Percentiles rank a stretch among this genome's conserved stretches.
Conservation (phyloP, 2,329 filamentous ascomycete genomes). For the Aphanocladium album region DNA sequence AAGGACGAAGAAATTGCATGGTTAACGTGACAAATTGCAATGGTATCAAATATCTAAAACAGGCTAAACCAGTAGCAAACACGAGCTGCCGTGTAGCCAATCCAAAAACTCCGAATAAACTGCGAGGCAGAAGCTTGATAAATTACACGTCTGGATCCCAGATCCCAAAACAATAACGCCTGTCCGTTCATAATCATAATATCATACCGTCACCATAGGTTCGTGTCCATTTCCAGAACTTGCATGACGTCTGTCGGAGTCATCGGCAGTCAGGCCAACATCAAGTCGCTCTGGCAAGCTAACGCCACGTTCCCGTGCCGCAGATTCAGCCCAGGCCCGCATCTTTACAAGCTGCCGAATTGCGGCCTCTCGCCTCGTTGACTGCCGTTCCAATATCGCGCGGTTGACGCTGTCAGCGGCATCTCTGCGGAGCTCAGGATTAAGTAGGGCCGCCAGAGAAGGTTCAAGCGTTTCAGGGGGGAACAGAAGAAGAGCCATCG, state of each 20-base stretch:
- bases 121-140: background rate
- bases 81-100: slow-evolving; percentile 5
- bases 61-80: background rate
- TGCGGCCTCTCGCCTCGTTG: slow-evolving; percentile 69
- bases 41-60: background rate
- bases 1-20: too few relatives aligned
- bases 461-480: slow-evolving; percentile 73
- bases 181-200: slow-evolving; percentile 14
- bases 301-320: slow-evolving; percentile 37
- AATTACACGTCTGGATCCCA: slow-evolving; percentile 13
- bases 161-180: slow-evolving; percentile 14
- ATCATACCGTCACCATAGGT: slow-evolving; percentile 47
- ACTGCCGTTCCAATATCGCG: slow-evolving; percentile 72
- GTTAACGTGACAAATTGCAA: too few relatives aligned
- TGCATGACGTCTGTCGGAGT: slow-evolving; percentile 24
- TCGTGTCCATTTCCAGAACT: slow-evolving; percentile 40
- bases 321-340: slow-evolving; percentile 77
- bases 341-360: slow-evolving; percentile 77
- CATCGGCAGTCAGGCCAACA: slow-evolving; percentile 34
- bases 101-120: slow-evolving; percentile 2
- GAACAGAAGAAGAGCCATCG: slow-evolving; percentile 89
- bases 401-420: slow-evolving; percentile 90
- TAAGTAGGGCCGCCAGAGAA: slow-evolving; percentile 68
- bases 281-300: slow-evolving; percentile 31
- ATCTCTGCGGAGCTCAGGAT: slow-evolving; percentile 71